Conservation (phyloP, 345 rosid species). For the Pelargonium nanum region DNA sequence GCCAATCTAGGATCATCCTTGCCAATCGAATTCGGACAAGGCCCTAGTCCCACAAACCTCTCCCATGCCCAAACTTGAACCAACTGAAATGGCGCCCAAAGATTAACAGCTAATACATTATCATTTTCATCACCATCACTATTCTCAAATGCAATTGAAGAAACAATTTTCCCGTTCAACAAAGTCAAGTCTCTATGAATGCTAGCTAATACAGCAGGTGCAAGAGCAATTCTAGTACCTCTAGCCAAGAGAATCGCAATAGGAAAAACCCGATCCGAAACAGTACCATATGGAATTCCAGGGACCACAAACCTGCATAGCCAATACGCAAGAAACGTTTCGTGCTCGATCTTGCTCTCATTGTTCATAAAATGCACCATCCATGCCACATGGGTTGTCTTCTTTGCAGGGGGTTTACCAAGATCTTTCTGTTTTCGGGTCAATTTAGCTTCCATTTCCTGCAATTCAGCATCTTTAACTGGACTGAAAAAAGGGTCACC, state of each 20-base stretch:
- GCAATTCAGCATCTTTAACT: constrained; percentile 6
- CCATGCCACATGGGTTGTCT: not conserved
- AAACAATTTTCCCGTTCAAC: constrained; percentile 14
- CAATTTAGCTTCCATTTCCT: constrained; percentile 8
- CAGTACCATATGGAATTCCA: not conserved
- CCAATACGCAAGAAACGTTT: constrained; percentile 35
- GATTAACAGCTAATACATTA: not conserved
- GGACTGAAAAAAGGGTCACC: constrained; percentile 27
- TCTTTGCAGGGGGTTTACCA: not conserved
- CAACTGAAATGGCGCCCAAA: constrained; percentile 24
- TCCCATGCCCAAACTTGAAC: constrained; percentile 37
- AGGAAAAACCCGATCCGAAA: constrained; percentile 4
- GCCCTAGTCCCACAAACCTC: constrained; percentile 24
- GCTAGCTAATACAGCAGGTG: constrained; percentile 32
- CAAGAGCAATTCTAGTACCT: constrained; percentile 35
- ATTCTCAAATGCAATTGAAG: not conserved
- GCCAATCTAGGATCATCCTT: constrained; percentile 23
- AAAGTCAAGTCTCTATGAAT: constrained; percentile 27
- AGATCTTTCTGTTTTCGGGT: constrained; percentile 1
- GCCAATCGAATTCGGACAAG: constrained; percentile 16
- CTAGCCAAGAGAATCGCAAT: constrained; percentile 28
- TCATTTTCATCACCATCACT: constrained; percentile 1
- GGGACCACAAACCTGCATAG: constrained; percentile 23
- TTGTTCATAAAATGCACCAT: constrained; percentile 16
- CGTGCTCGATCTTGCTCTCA: constrained; percentile 26